A percentile compares a stretch with the other conserved stretches of the same genome.
These are phyloP conservation scores for Pleurotus giganteus DNA, from an alignment of 768 basidiomycete genomes.

Conservation along the genomic window DNA sequence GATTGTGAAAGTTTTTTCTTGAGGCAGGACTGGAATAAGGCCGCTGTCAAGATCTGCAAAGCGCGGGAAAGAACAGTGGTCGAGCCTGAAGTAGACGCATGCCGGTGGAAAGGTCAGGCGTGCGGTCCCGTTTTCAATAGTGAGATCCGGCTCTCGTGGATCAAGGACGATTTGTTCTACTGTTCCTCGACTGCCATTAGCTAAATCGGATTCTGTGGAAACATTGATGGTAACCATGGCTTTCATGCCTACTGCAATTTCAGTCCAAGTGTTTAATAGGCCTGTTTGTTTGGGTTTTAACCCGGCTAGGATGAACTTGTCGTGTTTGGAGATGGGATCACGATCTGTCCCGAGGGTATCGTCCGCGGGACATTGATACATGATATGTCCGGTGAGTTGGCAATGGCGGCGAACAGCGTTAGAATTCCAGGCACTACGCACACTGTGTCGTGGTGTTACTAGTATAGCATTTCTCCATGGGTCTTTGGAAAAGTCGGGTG, in stretches of 20 bases:
- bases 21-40: not conserved
- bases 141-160: slow-evolving; percentile 20
- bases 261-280: not conserved
- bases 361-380: slow-evolving; percentile 24
- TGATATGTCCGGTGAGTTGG: not conserved
- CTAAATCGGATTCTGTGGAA: slow-evolving; percentile 35
- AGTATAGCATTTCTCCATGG: slow-evolving; percentile 23
- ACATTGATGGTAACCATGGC: slow-evolving; percentile 1
- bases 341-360: slow-evolving; percentile 17
- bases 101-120: slow-evolving; percentile 28
- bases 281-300: slow-evolving; percentile 9
- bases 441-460: slow-evolving; percentile 28
- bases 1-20: slow-evolving; percentile 1
- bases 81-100: not conserved
- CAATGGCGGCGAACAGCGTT: slow-evolving; percentile 21
- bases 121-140: slow-evolving; percentile 9
- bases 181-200: slow-evolving; percentile 37
- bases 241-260: slow-evolving; percentile 1
- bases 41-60: slow-evolving; percentile 13
- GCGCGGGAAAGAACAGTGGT: not conserved
- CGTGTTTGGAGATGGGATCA: not conserved
- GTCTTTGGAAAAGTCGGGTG: slow-evolving; percentile 15
- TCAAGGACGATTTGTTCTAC: slow-evolving; percentile 32
- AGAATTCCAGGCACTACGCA: slow-evolving; percentile 27
- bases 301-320: slow-evolving; percentile 7